Conservation (phyloP, 371 early-diverging fungal genomes). For the Mortierella sp. region DNA sequence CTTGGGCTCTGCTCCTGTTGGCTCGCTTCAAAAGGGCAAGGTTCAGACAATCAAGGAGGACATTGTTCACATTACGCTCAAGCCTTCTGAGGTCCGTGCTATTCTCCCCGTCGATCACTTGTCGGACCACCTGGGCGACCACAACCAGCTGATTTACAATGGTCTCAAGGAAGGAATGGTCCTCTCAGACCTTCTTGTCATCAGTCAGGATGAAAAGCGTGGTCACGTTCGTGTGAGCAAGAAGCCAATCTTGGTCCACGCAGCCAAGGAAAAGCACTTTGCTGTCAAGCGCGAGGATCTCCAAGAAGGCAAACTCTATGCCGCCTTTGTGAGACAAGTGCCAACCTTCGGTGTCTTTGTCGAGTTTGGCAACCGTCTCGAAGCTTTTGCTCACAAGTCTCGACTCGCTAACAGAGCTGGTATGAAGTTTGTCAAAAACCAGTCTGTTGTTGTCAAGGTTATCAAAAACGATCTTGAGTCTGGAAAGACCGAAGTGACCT, state of each 20-base stretch:
- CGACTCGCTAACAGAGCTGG: conserved; percentile 70
- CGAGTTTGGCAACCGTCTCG: conserved; percentile 63
- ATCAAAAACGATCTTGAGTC: conserved; percentile 55
- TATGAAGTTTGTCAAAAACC: conserved; percentile 59
- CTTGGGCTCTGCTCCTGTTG: conserved; percentile 50
- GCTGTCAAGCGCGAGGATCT: conserved; percentile 38
- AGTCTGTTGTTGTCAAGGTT: conserved; percentile 73
- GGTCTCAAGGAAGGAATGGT: conserved; percentile 56
- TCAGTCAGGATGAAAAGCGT: conserved; percentile 56
- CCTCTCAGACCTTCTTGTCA: conserved; percentile 65
- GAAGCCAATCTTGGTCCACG: conserved; percentile 68
- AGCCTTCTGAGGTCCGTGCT: conserved; percentile 63
- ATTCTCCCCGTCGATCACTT: conserved; percentile 66
- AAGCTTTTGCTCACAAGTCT: conserved; percentile 54
- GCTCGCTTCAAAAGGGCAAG: conserved; percentile 63
- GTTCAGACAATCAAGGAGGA: conserved; percentile 60
- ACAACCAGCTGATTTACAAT: conserved; percentile 56
- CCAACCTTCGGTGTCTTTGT: conserved; percentile 71
- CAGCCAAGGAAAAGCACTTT: conserved; percentile 56
- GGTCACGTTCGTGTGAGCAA: conserved; percentile 61
- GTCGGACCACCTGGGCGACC: conserved; percentile 67
- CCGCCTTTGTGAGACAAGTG: conserved; percentile 68
- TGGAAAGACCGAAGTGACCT: conserved; percentile 59
- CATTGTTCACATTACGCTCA: conserved; percentile 61
- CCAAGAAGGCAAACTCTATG: conserved; percentile 60